Evolutionary conservation across 2,329 filamentous ascomycete species (phyloP), one percentile per base, ranked within the genome.

Genomic region (Nannizzia gypsea): DNA sequence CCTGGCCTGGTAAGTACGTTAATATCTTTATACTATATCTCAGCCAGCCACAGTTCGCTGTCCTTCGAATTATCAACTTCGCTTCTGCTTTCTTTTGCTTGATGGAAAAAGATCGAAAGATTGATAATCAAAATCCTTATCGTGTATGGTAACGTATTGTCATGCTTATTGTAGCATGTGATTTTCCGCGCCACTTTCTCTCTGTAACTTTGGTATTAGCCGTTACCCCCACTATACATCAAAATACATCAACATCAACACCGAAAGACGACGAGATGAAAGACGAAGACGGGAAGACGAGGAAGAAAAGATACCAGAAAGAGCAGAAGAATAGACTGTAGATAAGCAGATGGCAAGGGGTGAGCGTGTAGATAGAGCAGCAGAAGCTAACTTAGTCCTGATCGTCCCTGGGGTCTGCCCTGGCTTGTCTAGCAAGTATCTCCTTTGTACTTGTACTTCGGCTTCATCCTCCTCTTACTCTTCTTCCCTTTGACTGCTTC

Each of bases 81-180:
- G 3, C 13, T 2, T 34, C 1, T 15, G 8, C 11, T 52, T 20
- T 52, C 13, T 50, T 28, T n/a, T 26, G 22, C 26, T 3, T n/a
- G 48, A 3, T 15, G 24, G 6, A 54, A 54, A 52, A 54, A 54
- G 20, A 26, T 4, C 2, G 26, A 54, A 54, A 54, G 48, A 54
- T 54, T 54, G 48, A 54, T 54, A 54, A 54, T n/a, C 48, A 54
- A 54, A 54, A 52, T 52, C 15, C 11, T 54, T 34, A 34, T 54
- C 26, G 24, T 17, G 44, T 48, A 48, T 26, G 11, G 48, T 54
- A 54, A 17, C 24, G 48, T 54, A 54, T 34, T 15, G 48, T 54
- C 26, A 54, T 8, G 2, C 6, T 3, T 1, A 1, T 2, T 26
- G 13, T 17, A 9, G 26, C 48, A 54, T 54, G 48, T 54, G 48